Evolutionary conservation across 345 rosid species (phyloP).

Genomic region (Citrus sp.): DNA sequence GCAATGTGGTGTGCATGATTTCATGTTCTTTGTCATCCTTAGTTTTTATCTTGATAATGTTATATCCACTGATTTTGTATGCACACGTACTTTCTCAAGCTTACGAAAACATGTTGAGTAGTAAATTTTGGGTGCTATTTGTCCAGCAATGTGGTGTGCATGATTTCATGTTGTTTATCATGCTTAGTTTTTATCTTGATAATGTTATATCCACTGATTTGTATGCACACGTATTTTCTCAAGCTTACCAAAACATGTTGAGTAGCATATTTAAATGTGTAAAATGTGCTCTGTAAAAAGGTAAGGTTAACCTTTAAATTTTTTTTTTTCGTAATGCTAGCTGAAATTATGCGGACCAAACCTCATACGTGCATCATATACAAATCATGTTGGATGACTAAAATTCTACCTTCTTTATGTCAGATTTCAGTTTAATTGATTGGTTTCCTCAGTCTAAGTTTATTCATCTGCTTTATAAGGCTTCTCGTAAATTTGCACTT

Average conservation of each 20-base stretch:
- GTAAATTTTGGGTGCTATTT: not conserved
- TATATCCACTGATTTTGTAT: not conserved
- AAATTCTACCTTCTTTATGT: too few species aligned
- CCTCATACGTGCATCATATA: too few species aligned
- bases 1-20: not conserved
- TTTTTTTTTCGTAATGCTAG: too few species aligned
- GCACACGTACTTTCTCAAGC: not conserved
- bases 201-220: not conserved
- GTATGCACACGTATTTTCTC: not conserved
- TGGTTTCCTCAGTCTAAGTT: too few species aligned
- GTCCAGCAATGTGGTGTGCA: not conserved
- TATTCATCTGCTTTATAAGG: too few species aligned
- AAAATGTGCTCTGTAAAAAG: not conserved
- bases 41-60: not conserved
- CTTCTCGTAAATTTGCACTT: too few species aligned
- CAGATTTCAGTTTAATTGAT: too few species aligned
- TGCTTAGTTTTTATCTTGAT: not conserved
- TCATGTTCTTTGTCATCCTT: not conserved
- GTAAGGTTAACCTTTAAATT: not conserved
- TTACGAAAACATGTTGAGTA: not conserved
- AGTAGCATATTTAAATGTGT: not conserved
- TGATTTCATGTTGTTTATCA: not conserved
- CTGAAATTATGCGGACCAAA: too few species aligned
- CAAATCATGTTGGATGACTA: too few species aligned
- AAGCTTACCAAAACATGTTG: not conserved